A percentile compares a stretch with the other conserved stretches of the same genome.
These are phyloP conservation scores for Beauveria caledonica DNA, from an alignment of 2,329 filamentous ascomycete genomes.

Conservation along the genomic window DNA sequence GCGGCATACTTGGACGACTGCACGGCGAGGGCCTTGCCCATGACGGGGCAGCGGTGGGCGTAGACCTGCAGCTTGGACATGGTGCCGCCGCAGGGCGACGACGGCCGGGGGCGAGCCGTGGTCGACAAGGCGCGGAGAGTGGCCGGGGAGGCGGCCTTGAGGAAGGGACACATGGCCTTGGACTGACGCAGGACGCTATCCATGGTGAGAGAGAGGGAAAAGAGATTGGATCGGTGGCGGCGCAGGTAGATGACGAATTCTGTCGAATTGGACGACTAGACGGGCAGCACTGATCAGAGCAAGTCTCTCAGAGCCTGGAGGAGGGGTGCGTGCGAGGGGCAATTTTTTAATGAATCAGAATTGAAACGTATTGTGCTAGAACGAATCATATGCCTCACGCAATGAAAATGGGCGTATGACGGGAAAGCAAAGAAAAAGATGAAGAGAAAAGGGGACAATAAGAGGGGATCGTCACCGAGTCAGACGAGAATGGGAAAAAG, in stretches of 20 bases:
- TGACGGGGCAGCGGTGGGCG: slow-evolving; percentile 91
- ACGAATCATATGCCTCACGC: background rate
- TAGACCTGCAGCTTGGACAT: slow-evolving; percentile 96
- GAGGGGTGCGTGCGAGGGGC: background rate
- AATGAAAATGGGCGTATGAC: background rate
- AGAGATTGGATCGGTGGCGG: background rate
- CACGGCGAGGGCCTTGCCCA: slow-evolving; percentile 93
- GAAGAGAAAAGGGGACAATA: background rate
- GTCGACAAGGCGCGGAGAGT: slow-evolving; percentile 85
- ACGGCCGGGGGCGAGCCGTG: slow-evolving; percentile 49
- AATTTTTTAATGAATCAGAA: slow-evolving; percentile 1
- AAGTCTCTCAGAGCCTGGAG: background rate
- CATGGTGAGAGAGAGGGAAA: slow-evolving; percentile 48
- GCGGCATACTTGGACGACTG: slow-evolving; percentile 56
- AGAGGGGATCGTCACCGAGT: background rate
- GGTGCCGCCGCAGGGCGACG: slow-evolving; percentile 73
- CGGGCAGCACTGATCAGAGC: background rate
- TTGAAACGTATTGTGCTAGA: background rate
- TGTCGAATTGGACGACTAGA: background rate
- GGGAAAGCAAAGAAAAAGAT: background rate
- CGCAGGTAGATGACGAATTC: background rate
- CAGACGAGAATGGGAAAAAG: background rate
- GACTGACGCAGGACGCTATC: slow-evolving; percentile 92
- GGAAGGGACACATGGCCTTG: slow-evolving; percentile 93
- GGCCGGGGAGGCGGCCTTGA: slow-evolving; percentile 87